Conservation (phyloP, 2,329 filamentous ascomycete genomes). For the Metarhizium brunneum region DNA sequence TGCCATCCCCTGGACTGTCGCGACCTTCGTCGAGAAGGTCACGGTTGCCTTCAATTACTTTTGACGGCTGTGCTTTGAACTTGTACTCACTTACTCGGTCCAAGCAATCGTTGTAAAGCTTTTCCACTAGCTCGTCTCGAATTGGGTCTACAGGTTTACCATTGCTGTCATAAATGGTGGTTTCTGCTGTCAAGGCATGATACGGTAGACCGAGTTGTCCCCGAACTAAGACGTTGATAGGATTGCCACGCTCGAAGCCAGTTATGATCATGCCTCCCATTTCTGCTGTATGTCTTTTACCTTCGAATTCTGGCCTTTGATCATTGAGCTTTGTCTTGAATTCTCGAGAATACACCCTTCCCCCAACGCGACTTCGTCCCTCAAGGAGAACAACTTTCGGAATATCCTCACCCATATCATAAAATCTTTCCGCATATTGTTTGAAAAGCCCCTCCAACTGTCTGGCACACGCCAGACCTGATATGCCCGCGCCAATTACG, state of each 20-base stretch:
- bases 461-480: constrained; percentile 82
- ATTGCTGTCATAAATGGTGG: constrained; percentile 81
- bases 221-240: constrained; percentile 80
- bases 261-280: constrained; percentile 99
- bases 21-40: constrained; percentile 74
- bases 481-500: constrained; percentile 88
- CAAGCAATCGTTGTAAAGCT: constrained; percentile 88
- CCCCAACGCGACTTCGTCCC: constrained; percentile 78
- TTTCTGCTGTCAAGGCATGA: constrained; percentile 68
- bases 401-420: constrained; percentile 53
- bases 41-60: constrained; percentile 73
- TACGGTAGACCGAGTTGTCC: constrained; percentile 84
- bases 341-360: constrained; percentile 79
- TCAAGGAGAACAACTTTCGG: constrained; percentile 77
- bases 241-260: constrained; percentile 91
- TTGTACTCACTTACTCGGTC: constrained; percentile 89
- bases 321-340: constrained; percentile 49
- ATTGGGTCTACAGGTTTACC: constrained; percentile 68
- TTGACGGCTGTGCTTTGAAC: constrained; percentile 60
- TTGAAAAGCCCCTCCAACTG: constrained; percentile 80
- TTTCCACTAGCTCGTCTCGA: constrained; percentile 77
- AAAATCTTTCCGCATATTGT: constrained; percentile 65
- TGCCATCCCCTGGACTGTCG: constrained; percentile 63
- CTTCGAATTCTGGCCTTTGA: constrained; percentile 43
- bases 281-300: constrained; percentile 70